phyloP scores from a whole-genome alignment of 179 eudicot species.

The Sideroxylon spinosum region DNA sequence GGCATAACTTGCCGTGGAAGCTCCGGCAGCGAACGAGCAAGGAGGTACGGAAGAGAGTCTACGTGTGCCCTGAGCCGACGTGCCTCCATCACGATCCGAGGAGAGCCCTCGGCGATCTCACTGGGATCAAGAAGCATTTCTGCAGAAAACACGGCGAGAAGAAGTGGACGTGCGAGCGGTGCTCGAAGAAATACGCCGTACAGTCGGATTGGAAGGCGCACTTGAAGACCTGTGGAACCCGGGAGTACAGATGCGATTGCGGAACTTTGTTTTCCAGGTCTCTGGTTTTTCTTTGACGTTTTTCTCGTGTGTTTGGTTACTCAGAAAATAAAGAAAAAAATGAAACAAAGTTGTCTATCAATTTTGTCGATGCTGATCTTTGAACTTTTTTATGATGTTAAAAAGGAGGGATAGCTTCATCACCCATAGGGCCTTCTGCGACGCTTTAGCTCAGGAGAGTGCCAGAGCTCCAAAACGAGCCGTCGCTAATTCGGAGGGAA shows the following conservation, averaged over 20 bases:
- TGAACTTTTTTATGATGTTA: neutral
- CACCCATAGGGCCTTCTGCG: conserved; percentile 28
- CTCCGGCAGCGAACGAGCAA: conserved; percentile 29
- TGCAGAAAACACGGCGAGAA: conserved; percentile 44
- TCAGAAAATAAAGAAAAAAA: neutral
- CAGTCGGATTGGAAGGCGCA: conserved; percentile 44
- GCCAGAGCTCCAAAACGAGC: conserved; percentile 9
- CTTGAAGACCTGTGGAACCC: conserved; percentile 36
- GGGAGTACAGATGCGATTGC: conserved; percentile 36
- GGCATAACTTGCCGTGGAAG: conserved; percentile 43
- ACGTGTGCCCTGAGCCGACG: conserved; percentile 33
- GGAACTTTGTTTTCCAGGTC: conserved; percentile 41
- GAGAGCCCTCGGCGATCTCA: conserved; percentile 39
- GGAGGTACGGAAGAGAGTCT: conserved; percentile 31
- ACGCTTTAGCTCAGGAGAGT: conserved; percentile 24
- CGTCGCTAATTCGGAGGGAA: neutral
- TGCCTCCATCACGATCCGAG: conserved; percentile 42
- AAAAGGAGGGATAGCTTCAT: conserved; percentile 27
- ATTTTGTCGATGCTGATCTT: neutral
- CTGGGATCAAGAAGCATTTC: conserved; percentile 41
- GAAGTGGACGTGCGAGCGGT: conserved; percentile 40
- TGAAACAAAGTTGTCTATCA: no score
- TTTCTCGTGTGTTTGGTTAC: neutral
- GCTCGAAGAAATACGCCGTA: conserved; percentile 36
- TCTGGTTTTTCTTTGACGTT: neutral